A percentile compares a stretch with the other conserved stretches of the same genome.
phyloP scores from a whole-genome alignment of 2,329 filamentous ascomycete genomes.

The Fusarium aywerte region DNA sequence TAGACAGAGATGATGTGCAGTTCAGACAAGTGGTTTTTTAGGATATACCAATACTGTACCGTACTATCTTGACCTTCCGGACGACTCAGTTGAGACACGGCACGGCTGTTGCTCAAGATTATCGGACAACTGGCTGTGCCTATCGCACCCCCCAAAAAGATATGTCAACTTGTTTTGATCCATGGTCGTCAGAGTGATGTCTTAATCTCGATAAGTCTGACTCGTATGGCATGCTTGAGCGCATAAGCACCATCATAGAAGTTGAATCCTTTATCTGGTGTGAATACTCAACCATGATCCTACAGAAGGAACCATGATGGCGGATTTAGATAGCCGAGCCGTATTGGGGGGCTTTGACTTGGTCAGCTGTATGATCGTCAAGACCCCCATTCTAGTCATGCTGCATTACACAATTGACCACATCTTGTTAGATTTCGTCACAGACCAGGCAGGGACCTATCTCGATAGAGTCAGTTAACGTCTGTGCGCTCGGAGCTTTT shows the following conservation, averaged over 20 bases:
- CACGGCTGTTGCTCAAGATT: slow-evolving; percentile 9
- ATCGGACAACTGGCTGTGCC: not conserved
- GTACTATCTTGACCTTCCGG: not conserved
- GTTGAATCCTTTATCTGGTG: not conserved
- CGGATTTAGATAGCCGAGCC: not conserved
- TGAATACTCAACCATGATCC: not conserved
- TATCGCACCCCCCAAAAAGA: slow-evolving; percentile 5
- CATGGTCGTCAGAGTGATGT: slow-evolving; percentile 3
- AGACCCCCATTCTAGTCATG: not conserved
- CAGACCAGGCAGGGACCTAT: not conserved
- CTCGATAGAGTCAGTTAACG: not conserved
- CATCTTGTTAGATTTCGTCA: slow-evolving; percentile 1
- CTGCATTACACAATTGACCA: not conserved
- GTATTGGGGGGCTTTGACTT: too few relatives aligned
- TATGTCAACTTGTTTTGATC: slow-evolving; percentile 1
- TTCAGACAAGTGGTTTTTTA: not conserved
- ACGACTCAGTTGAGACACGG: slow-evolving; percentile 15
- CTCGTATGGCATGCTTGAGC: not conserved
- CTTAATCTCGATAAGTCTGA: not conserved
- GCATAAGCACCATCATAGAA: slow-evolving; percentile 8
- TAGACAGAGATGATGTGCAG: slow-evolving; percentile 10
- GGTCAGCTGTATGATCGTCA: not conserved
- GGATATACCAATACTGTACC: not conserved
- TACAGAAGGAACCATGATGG: not conserved
- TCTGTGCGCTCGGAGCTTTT: slow-evolving; percentile 20